Percentiles rank a stretch among this genome's conserved stretches.
phyloP scores from a whole-genome alignment of 306 rosid species.

The Castanopsis chinensis region DNA sequence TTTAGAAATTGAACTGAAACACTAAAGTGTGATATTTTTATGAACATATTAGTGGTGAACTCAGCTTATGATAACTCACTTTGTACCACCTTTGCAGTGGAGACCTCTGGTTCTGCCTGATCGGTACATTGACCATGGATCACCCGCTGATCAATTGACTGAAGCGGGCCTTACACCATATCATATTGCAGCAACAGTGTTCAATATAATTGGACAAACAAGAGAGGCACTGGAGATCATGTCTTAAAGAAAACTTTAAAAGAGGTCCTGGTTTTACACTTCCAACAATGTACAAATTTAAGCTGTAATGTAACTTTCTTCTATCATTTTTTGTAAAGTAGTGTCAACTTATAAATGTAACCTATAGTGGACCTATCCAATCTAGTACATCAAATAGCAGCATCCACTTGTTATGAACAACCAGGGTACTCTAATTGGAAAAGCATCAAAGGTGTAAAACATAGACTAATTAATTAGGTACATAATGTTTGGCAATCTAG shows the following conservation, averaged over 20 bases:
- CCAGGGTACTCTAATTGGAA: not conserved
- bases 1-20: not conserved
- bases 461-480: not conserved
- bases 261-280: not conserved
- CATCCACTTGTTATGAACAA: not conserved
- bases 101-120: conserved; percentile 95
- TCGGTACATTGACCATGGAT: conserved; percentile 83
- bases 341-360: not conserved
- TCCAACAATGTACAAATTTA: conserved; percentile 24
- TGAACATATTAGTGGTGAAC: not conserved
- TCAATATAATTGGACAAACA: conserved; percentile 81
- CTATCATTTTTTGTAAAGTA: conserved; percentile 14
- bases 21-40: not conserved
- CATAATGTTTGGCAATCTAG: not conserved
- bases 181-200: conserved; percentile 88
- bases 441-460: not conserved
- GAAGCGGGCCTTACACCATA: conserved; percentile 79
- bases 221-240: conserved; percentile 84
- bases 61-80: conserved; percentile 6
- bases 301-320: not conserved
- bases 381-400: not conserved
- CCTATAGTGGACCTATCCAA: not conserved
- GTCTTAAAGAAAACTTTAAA: conserved; percentile 33
- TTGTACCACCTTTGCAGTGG: conserved; percentile 59
- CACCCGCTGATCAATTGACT: conserved; percentile 70